A percentile compares a stretch with the other conserved stretches of the same genome.
Evolutionary conservation across 192 early-diverging fungal species (phyloP).

Genomic region (Entrophospora sp.): DNA sequence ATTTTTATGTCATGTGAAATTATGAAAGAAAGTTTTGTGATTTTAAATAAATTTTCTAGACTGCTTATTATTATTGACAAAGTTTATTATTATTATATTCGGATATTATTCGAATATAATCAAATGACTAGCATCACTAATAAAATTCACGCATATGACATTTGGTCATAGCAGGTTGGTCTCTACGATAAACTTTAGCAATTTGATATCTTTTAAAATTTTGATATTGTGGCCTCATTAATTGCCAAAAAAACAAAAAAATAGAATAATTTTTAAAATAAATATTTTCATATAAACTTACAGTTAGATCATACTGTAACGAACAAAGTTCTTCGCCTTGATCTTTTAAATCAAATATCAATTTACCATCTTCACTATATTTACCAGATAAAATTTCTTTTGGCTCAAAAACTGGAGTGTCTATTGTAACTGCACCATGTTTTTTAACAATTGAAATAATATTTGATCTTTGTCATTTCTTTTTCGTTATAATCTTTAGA

Average conservation of each 20-base stretch:
- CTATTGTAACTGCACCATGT: constrained; percentile 97
- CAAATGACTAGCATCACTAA: too few relatives aligned
- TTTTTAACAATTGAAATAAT: constrained; percentile 85
- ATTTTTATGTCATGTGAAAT: too few relatives aligned
- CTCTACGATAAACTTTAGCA: constrained; percentile 96
- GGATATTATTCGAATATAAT: too few relatives aligned
- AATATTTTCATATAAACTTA: constrained; percentile 13
- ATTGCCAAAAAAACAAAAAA: constrained; percentile 67
- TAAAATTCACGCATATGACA: constrained; percentile 98
- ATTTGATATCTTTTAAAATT: constrained; percentile 97
- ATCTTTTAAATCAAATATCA: constrained; percentile 96
- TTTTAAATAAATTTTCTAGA: too few relatives aligned
- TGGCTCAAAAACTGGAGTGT: constrained; percentile 97
- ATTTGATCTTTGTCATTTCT: constrained; percentile 94
- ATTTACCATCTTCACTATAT: constrained; percentile 97
- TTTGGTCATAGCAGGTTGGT: constrained; percentile 97
- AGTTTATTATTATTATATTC: too few relatives aligned
- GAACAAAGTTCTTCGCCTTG: constrained; percentile 96
- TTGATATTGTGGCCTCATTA: constrained; percentile 69
- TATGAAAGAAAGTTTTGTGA: too few relatives aligned
- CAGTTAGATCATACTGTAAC: constrained; percentile 94
- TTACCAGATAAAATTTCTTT: constrained; percentile 95
- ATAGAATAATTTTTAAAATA: neutral
- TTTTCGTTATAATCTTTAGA: constrained; percentile 74
- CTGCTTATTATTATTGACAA: too few relatives aligned